Conservation (phyloP, 768 basidiomycete genomes). For the Pleurotus ostreatus region DNA sequence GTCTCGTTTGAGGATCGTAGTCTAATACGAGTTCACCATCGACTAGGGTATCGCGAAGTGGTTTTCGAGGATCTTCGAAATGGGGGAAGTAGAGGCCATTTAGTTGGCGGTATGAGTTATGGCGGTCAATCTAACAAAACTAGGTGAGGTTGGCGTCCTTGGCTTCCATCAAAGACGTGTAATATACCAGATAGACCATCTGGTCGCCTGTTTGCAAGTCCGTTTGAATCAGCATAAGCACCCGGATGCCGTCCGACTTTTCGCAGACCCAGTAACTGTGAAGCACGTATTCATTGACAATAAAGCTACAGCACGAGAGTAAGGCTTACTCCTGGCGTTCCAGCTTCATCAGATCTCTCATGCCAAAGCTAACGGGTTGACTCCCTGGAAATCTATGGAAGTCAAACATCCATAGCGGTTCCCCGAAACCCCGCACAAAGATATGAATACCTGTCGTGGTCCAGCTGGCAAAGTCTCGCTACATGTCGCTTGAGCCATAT, state of each 20-base stretch:
- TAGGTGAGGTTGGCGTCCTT: not conserved
- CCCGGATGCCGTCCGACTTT: constrained; percentile 94
- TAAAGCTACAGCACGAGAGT: not conserved
- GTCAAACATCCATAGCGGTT: constrained; percentile 9
- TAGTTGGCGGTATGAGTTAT: constrained; percentile 78
- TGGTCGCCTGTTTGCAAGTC: constrained; percentile 49
- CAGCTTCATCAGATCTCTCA: constrained; percentile 65
- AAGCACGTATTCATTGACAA: constrained; percentile 8
- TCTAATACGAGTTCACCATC: constrained; percentile 96
- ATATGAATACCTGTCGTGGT: constrained; percentile 54
- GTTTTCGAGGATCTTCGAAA: constrained; percentile 62
- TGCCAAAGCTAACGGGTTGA: constrained; percentile 89
- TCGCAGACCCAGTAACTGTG: constrained; percentile 98
- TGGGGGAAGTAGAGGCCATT: constrained; percentile 87
- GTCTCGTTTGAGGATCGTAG: constrained; percentile 68
- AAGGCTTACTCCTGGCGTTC: constrained; percentile 72
- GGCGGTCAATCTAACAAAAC: constrained; percentile 79
- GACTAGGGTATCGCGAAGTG: constrained; percentile 75
- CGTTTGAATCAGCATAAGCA: constrained; percentile 76
- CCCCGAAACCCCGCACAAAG: not conserved
- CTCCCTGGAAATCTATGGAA: constrained; percentile 83
- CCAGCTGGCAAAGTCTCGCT: constrained; percentile 59
- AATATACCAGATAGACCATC: constrained; percentile 65
- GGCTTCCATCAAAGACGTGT: constrained; percentile 19
- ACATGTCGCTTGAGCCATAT: constrained; percentile 62